Percentiles rank a stretch among this genome's conserved stretches.
phyloP scores from a whole-genome alignment of 225 moss, liverwort and hornwort species.

The Rhytidiadelphus loreus region DNA sequence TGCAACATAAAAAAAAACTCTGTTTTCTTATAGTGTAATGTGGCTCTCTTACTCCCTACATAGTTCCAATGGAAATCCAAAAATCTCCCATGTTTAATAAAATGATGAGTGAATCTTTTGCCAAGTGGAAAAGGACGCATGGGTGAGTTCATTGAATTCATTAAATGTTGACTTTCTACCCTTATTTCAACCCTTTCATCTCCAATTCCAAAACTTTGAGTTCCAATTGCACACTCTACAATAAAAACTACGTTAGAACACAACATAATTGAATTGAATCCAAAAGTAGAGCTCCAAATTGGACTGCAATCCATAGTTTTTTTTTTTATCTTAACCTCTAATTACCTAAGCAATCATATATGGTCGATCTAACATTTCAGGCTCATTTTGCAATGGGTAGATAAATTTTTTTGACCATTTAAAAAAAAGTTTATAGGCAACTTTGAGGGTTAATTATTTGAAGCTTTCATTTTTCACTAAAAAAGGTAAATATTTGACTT shows the following conservation, averaged over 20 bases:
- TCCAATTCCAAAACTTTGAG: not conserved
- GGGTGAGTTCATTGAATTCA: not conserved
- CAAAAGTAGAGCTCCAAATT: not conserved
- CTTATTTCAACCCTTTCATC: not conserved
- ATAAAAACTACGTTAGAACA: not conserved
- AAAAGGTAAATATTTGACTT: too few species aligned
- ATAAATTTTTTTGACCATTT: too few species aligned
- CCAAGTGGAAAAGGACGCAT: not conserved
- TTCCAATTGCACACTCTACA: not conserved
- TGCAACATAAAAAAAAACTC: too few species aligned
- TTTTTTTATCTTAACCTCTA: too few species aligned
- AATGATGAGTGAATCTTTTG: not conserved
- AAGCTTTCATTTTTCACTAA: too few species aligned
- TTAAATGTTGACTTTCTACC: not conserved
- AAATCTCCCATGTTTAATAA: accelerated
- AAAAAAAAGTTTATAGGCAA: too few species aligned
- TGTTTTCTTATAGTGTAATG: too few species aligned
- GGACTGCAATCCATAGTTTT: accelerated
- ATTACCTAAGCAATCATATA: too few species aligned
- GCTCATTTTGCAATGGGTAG: too few species aligned
- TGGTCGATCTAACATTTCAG: too few species aligned
- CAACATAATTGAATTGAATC: not conserved
- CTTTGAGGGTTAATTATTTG: too few species aligned
- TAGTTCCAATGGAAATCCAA: not conserved
- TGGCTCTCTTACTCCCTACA: not conserved